Conservation (phyloP, 2,329 filamentous ascomycete species). For the Alternaria sp. region DNA sequence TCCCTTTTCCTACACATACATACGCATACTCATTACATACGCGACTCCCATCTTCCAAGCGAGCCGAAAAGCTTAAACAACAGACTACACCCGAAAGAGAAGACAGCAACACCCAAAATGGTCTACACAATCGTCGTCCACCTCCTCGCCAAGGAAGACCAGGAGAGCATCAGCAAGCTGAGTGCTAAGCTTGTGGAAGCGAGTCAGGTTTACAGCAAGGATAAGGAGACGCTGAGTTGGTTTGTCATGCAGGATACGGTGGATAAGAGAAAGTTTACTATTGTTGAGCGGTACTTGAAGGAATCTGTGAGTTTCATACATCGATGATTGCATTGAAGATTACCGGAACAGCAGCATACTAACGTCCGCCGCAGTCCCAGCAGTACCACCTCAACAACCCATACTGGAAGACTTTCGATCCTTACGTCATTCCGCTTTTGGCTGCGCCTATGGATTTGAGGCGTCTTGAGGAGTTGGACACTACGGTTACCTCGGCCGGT, state of each 20-base stretch:
- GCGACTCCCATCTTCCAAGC: neutral
- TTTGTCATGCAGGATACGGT: constrained; percentile 78
- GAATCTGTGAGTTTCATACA: constrained; percentile 60
- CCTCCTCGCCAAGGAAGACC: constrained; percentile 72
- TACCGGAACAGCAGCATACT: neutral
- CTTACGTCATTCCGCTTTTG: constrained; percentile 72
- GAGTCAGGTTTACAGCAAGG: constrained; percentile 73
- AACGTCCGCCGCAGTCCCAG: constrained; percentile 37
- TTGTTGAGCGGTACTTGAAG: constrained; percentile 75
- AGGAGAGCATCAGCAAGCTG: constrained; percentile 69
- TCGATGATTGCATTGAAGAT: too few relatives aligned
- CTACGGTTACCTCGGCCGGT: neutral
- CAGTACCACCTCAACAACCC: constrained; percentile 64
- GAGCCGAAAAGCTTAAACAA: neutral
- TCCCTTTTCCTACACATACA: neutral
- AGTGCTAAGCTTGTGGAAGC: constrained; percentile 77
- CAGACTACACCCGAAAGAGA: too few relatives aligned
- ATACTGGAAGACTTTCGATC: constrained; percentile 79
- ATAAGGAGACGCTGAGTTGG: constrained; percentile 71
- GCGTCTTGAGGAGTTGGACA: constrained; percentile 70
- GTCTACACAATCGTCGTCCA: constrained; percentile 74
- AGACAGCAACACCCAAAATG: constrained; percentile 52
- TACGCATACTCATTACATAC: neutral
- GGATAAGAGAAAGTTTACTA: constrained; percentile 73
- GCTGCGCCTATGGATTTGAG: constrained; percentile 73